phyloP scores from a whole-genome alignment of 257 asterid species.

The Handroanthus guayacan region DNA sequence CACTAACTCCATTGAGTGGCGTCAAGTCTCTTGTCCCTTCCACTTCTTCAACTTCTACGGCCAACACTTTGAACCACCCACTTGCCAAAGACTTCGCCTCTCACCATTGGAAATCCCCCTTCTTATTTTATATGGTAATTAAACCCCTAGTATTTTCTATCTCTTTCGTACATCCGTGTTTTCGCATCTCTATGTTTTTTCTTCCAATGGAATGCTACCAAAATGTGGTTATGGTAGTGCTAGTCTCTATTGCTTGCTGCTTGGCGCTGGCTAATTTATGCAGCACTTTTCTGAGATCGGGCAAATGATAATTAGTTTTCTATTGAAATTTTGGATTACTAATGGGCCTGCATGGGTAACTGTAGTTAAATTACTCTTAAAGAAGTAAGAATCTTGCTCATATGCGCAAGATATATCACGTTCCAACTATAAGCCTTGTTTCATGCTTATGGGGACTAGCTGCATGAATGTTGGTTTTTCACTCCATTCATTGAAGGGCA shows the following conservation, averaged over 20 bases:
- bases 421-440: background rate
- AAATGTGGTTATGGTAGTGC: background rate
- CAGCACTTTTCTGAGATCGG: background rate
- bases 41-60: constrained; percentile 44
- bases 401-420: background rate
- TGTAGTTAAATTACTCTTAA: constrained; percentile 1
- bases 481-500: background rate
- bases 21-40: constrained; percentile 69
- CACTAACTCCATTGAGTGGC: constrained; percentile 80
- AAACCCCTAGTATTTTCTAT: background rate
- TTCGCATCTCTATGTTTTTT: background rate
- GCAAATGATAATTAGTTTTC: background rate
- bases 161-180: background rate
- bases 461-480: background rate
- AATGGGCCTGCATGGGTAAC: background rate
- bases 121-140: constrained; percentile 68
- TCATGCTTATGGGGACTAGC: background rate
- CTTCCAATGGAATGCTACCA: background rate
- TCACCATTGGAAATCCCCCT: constrained; percentile 67
- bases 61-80: constrained; percentile 33
- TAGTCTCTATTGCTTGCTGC: background rate
- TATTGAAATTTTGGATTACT: background rate
- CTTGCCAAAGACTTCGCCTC: constrained; percentile 63
- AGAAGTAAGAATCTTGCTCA: background rate
- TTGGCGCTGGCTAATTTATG: background rate